Evolutionary conservation across 306 rosid genomes (phyloP), one percentile per base, ranked within the genome.

Genomic region (Ormosia emarginata): DNA sequence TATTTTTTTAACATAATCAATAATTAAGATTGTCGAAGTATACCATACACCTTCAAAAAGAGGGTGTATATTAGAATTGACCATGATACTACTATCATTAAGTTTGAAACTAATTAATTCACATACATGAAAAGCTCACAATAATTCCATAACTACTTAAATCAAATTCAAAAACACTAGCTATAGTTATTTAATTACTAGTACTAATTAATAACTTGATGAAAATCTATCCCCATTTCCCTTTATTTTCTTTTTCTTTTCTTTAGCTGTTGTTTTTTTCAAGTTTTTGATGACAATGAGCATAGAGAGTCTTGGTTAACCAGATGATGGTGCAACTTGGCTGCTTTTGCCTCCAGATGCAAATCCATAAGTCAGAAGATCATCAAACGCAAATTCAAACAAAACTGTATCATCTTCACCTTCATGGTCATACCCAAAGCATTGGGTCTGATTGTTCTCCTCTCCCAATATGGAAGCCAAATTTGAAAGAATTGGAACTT

Each of bases 361-460:
- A 71, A 83, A 83, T 4, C 74, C 82, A 68, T 59, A 8, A 30
- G 15, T 11, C 78, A 75, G 52, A 66, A 75, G 46, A 82, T 82
- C 82, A 50, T 71, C 74, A 49, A 61, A 70, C 59, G 62, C 61
- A 70, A 50, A 52, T 32, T 83, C 79, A 76, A 63, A 50, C 59
- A 83, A 39, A 50, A 24, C 32, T 37, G 66, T 40, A 8, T 68
- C 85, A 67, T 58, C 41, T 67, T 39, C 49, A 46, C 47, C 82
- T 44, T 12, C 81, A 7, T 55, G 37, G 70, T 59, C 64, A 68
- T 37, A 61, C 2, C 68, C 82, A 40, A 66, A 9, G 81, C 81
- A 81, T 34, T 33, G 67, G 15, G 36, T 34, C 40, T 67, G 34
- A 55, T 44, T 36, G 11, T 74, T 69, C 63, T 74, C 59, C 47